These are phyloP conservation scores for Penicillium sp. DNA, from an alignment of 2,329 filamentous ascomycete genomes.

Conservation along the genomic window DNA sequence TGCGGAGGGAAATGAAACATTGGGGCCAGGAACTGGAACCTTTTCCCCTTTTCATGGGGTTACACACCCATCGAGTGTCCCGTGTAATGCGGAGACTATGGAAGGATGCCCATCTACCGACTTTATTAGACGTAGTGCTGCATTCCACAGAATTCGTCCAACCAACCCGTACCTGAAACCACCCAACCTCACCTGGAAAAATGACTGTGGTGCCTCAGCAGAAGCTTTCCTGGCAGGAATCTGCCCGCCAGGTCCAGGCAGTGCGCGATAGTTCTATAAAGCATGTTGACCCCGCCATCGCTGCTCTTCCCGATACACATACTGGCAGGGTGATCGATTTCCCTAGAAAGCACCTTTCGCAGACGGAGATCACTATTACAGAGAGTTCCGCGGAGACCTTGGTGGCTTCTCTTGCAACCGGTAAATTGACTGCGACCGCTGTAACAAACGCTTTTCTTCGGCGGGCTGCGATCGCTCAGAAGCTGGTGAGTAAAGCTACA, in stretches of 20 bases:
- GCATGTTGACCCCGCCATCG: background rate
- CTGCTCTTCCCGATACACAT: slow-evolving; percentile 16
- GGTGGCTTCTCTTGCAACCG: slow-evolving; percentile 44
- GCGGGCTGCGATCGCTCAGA: slow-evolving; percentile 55
- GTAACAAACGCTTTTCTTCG: slow-evolving; percentile 57
- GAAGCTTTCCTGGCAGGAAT: background rate
- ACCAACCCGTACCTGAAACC: background rate
- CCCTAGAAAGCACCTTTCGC: slow-evolving; percentile 48
- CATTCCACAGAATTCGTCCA: background rate
- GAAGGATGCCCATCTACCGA: background rate
- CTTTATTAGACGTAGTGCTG: background rate
- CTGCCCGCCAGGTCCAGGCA: background rate
- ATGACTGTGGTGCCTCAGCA: background rate
- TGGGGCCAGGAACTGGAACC: background rate
- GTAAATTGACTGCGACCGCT: slow-evolving; percentile 44
- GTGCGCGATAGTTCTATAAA: background rate
- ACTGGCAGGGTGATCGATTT: slow-evolving; percentile 28
- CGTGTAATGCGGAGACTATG: background rate
- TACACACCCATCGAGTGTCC: background rate
- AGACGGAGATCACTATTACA: slow-evolving; percentile 53
- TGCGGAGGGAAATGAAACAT: background rate
- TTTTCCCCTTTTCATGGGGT: background rate
- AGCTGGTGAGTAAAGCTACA: slow-evolving; percentile 35
- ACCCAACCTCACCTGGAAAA: background rate
- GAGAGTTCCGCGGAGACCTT: slow-evolving; percentile 48